A percentile compares a stretch with the other conserved stretches of the same genome.
Evolutionary conservation across 2,329 filamentous ascomycete genomes (phyloP).

Genomic region (Cordyceps javanica): DNA sequence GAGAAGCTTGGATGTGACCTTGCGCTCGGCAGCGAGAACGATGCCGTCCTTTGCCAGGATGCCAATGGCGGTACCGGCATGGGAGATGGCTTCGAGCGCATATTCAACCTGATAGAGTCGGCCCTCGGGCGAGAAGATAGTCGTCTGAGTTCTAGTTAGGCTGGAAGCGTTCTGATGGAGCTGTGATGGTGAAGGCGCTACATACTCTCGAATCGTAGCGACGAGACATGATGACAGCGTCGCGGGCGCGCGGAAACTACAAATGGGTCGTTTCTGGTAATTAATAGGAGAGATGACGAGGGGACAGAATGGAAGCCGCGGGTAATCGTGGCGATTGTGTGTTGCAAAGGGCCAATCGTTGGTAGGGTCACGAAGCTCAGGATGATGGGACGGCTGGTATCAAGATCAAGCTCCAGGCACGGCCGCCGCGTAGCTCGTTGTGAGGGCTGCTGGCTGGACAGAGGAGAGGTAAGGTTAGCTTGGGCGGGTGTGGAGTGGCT

Average conservation of each 20-base stretch:
- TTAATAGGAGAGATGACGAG: background rate
- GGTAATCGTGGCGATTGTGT: background rate
- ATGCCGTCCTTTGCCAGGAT: constrained; percentile 98
- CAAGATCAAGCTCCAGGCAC: constrained; percentile 41
- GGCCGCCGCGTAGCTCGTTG: constrained; percentile 30
- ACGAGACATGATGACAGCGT: constrained; percentile 66
- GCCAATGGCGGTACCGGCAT: constrained; percentile 92
- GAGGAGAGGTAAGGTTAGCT: constrained; percentile 3
- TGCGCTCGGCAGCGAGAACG: constrained; percentile 93
- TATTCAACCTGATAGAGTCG: constrained; percentile 99
- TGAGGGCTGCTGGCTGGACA: constrained; percentile 11
- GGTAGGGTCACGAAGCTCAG: constrained; percentile 9
- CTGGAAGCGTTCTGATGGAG: constrained; percentile 11
- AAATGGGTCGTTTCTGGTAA: background rate
- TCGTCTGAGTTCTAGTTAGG: constrained; percentile 58
- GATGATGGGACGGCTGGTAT: constrained; percentile 15
- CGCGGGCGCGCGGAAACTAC: background rate
- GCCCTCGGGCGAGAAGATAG: constrained; percentile 98
- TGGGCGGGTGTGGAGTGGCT: constrained; percentile 13
- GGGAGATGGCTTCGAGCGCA: constrained; percentile 96
- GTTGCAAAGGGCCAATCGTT: constrained; percentile 4
- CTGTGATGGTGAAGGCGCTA: constrained; percentile 21
- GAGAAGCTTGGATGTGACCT: constrained; percentile 97
- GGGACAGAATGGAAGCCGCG: background rate
- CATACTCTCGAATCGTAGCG: constrained; percentile 94